Evolutionary conservation across 371 early-diverging fungal species (phyloP).

Genomic region (Dentiscutata heterogama): DNA sequence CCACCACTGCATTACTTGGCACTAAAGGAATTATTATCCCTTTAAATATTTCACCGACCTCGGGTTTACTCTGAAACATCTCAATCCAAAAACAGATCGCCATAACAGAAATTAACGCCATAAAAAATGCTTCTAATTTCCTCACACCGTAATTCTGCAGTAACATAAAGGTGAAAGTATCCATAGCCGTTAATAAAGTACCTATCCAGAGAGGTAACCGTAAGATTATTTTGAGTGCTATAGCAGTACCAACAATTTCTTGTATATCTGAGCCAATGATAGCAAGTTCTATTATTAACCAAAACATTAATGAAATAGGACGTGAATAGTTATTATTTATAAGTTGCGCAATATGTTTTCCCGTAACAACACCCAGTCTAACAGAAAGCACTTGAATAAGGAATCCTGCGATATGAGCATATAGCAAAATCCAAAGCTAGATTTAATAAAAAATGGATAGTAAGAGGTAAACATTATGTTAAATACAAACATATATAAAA

Average conservation of each 20-base stretch:
- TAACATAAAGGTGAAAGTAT: conserved; percentile 74
- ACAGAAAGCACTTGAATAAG: conserved; percentile 73
- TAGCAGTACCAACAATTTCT: conserved; percentile 83
- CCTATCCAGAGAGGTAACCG: conserved; percentile 69
- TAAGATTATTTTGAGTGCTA: conserved; percentile 75
- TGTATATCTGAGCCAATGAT: conserved; percentile 82
- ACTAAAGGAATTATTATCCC: conserved; percentile 72
- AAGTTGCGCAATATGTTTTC: conserved; percentile 73
- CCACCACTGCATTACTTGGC: conserved; percentile 65
- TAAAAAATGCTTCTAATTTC: conserved; percentile 73
- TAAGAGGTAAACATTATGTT: not conserved
- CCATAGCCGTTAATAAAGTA: conserved; percentile 75
- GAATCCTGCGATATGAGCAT: conserved; percentile 71
- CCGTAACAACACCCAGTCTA: conserved; percentile 79
- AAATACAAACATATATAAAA: not conserved
- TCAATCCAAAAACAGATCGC: conserved; percentile 76
- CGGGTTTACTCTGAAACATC: conserved; percentile 69
- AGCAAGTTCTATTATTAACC: conserved; percentile 76
- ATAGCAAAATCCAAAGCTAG: conserved; percentile 69
- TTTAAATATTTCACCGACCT: conserved; percentile 60
- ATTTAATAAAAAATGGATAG: too few relatives aligned
- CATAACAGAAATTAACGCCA: conserved; percentile 70
- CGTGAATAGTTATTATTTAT: conserved; percentile 62
- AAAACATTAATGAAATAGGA: conserved; percentile 59
- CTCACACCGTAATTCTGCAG: conserved; percentile 74